These are phyloP conservation scores for Decorospora gaudefroyi DNA, from an alignment of 2,329 filamentous ascomycete species.

Conservation along the genomic window DNA sequence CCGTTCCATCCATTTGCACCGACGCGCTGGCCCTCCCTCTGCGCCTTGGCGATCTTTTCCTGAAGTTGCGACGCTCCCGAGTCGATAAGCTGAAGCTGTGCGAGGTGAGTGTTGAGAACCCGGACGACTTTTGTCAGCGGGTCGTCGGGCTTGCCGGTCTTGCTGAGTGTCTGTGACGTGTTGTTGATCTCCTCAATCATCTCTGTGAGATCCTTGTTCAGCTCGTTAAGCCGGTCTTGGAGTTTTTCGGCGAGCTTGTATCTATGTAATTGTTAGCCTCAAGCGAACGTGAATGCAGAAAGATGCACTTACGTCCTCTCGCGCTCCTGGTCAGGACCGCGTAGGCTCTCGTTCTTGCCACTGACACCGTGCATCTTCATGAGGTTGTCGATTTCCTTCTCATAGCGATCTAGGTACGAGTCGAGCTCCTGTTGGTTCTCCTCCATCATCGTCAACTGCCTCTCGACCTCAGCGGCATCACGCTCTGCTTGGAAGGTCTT, in stretches of 20 bases:
- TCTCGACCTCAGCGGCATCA: conserved; percentile 90
- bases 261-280: conserved; percentile 40
- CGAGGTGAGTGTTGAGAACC: conserved; percentile 89
- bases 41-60: conserved; percentile 78
- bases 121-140: conserved; percentile 87
- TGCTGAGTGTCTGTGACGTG: conserved; percentile 85
- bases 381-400: conserved; percentile 87
- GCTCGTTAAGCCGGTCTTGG: conserved; percentile 86
- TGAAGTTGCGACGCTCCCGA: conserved; percentile 79
- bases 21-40: conserved; percentile 71
- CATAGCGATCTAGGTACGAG: conserved; percentile 86
- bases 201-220: conserved; percentile 87
- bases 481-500: conserved; percentile 93
- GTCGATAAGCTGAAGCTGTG: conserved; percentile 92
- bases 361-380: conserved; percentile 80
- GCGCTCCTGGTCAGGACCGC: conserved; percentile 91
- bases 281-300: background rate
- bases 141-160: conserved; percentile 73
- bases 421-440: conserved; percentile 90
- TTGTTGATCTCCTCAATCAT: conserved; percentile 99
- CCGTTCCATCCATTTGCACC: conserved; percentile 56
- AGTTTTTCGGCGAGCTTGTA: conserved; percentile 94
- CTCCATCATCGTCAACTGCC: conserved; percentile 86
- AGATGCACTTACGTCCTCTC: conserved; percentile 73
- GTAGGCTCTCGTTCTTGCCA: conserved; percentile 67